Base-by-base conservation (phyloP, 2,329 filamentous ascomycete species). In the Botryotinia narcissicola region DNA sequence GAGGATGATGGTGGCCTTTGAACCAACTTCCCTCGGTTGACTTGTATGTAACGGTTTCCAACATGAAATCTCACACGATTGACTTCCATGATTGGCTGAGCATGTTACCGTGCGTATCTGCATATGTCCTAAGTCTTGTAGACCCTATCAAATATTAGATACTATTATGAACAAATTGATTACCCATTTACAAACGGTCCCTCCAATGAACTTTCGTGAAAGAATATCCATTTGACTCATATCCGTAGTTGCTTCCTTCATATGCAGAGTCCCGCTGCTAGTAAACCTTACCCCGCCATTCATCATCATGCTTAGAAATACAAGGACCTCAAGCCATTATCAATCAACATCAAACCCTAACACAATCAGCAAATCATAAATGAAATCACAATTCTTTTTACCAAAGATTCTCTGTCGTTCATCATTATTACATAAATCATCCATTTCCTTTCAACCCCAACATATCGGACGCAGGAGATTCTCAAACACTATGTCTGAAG, bases 301-400 rank as follows among this genome's bases (percentile, higher is more conserved):
- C 46, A 70, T 70, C 57, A 20, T 73, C 64, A 73, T 73, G 57
- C 66, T 70, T 62, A 70, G 64, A 62, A 70, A 44, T 73, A n/a
- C 62, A 46, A 59, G 42, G 8, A 16, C 29, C 29, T 29, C 25
- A 51, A 35, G 32, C 40, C 7, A n/a, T 32, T 22, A 57, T 25
- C 46, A 20, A 22, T 16, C 12, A 60, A 25, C 22, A 44, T 71
- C 70, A 72, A 67, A 12, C 37, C 6, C 14, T 20, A 59, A 60
- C 12, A 42, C 37, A 54, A 54, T 29, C 25, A 54, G n/a, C 29
- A 51, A 51, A 29, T 57, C 44, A 42, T 54, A 60, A 72, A 72
- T 68, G 48, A 72, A 72, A 68, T n/a, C 40, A 29, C 25, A 54
- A 29, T 12, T 68, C 4, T 35, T 57, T 32, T 10, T 18, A 54